Evolutionary conservation across 495 filamentous ascomycete genomes (phyloP).

Genomic region (Paragyromitra xinjiangensis): DNA sequence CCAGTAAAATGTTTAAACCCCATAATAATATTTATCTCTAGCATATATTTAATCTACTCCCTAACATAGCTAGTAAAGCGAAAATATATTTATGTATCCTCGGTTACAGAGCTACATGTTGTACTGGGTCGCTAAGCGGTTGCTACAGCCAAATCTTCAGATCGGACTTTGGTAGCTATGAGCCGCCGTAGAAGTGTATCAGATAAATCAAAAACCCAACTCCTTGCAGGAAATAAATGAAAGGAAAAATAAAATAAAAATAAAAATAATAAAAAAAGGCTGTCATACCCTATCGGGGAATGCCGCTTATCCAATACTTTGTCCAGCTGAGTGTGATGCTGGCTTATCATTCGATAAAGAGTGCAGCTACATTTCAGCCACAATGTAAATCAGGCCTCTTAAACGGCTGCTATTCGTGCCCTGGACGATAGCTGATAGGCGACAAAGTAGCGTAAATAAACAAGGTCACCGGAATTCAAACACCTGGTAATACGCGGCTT

Average conservation of each 20-base stretch:
- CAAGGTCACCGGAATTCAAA: conserved; percentile 20
- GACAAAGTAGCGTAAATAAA: conserved; percentile 28
- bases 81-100: too few relatives aligned
- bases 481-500: not conserved
- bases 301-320: conserved; percentile 26
- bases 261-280: not conserved
- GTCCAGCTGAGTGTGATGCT: conserved; percentile 13
- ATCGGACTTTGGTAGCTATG: too few relatives aligned
- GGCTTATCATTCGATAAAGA: conserved; percentile 33
- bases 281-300: conserved; percentile 13
- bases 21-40: too few relatives aligned
- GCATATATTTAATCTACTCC: too few relatives aligned
- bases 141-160: too few relatives aligned
- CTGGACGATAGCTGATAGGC: conserved; percentile 16
- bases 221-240: conserved; percentile 41
- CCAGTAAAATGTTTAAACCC: too few relatives aligned
- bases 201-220: conserved; percentile 32
- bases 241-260: not conserved
- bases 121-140: too few relatives aligned
- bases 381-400: conserved; percentile 27
- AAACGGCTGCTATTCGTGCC: conserved; percentile 5
- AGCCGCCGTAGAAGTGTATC: conserved; percentile 12
- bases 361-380: conserved; percentile 22
- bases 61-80: too few relatives aligned
- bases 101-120: too few relatives aligned